These are phyloP conservation scores for Protomyces macrosporus DNA, from an alignment of 1,139 yeast genomes.

Conservation along the genomic window DNA sequence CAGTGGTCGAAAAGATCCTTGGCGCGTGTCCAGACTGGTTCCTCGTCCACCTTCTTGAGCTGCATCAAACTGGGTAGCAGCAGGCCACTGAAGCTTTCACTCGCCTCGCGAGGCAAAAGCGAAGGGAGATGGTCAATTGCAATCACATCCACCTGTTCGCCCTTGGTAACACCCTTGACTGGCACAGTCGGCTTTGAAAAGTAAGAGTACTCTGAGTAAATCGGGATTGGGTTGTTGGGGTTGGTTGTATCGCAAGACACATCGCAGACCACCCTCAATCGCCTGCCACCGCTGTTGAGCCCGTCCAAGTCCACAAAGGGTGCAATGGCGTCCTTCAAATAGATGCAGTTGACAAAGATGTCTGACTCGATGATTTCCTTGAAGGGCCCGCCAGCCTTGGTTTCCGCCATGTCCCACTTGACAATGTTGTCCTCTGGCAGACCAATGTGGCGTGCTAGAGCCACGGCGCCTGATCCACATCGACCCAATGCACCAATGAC, in stretches of 20 bases:
- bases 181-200: slow-evolving; percentile 84
- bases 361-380: slow-evolving; percentile 81
- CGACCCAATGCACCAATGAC: slow-evolving; percentile 97
- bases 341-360: slow-evolving; percentile 91
- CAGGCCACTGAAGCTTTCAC: slow-evolving; percentile 82
- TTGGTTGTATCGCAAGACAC: slow-evolving; percentile 98
- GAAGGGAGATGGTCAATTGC: slow-evolving; percentile 98
- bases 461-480: slow-evolving; percentile 98
- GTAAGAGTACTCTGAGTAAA: slow-evolving; percentile 80
- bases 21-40: slow-evolving; percentile 91
- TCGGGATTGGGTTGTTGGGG: slow-evolving; percentile 96
- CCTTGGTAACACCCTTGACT: slow-evolving; percentile 72
- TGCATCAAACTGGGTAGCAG: slow-evolving; percentile 81
- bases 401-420: slow-evolving; percentile 97
- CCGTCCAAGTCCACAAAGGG: slow-evolving; percentile 61
- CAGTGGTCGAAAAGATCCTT: slow-evolving; percentile 75
- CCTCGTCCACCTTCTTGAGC: slow-evolving; percentile 69
- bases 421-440: slow-evolving; percentile 75
- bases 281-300: slow-evolving; percentile 68
- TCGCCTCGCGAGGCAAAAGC: slow-evolving; percentile 90
- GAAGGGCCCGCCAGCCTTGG: slow-evolving; percentile 96
- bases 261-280: slow-evolving; percentile 85
- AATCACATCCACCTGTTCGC: slow-evolving; percentile 71
- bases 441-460: slow-evolving; percentile 74
- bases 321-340: slow-evolving; percentile 85